Evolutionary conservation across 192 early-diverging fungal species (phyloP), one percentile per base, ranked within the genome.

Genomic region (Linnemannia elongata): DNA sequence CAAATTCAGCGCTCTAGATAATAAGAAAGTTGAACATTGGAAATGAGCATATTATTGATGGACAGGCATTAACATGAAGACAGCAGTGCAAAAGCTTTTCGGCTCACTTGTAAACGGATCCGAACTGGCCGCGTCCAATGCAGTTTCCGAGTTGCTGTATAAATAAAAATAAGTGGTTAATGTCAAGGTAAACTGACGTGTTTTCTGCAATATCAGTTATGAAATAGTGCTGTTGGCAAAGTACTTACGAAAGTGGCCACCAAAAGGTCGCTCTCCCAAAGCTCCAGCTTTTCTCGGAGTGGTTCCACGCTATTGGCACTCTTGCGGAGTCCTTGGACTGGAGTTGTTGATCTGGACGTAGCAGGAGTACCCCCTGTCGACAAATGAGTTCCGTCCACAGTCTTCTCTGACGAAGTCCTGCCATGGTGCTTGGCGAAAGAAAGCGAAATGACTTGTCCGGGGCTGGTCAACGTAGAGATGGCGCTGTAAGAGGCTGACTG

Each of bases 111-210:
- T 97, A 97, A 15, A 98, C 97, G 5, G 96, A 90, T 18, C 96
- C 97, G 88, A 97, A 98, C 77, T 98, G 96, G 15, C 97, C 97
- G 52, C 93, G 92, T 7, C 97, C 97, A 74, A 98, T 98, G 72
- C 95, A 95, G 77, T 95, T 95, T n/a, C 97, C 97, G 12, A 98
- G 89, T 92, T 90, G 57, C 90, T 90, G 75, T 77, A 85, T 71
- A 63, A 36, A 42, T 41, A 47, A 47, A 52, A 8, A 8, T 22
- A 12, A 47, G 45, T 9, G 44, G 44, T 4, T 47, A 24, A 7
- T 74, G 13, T 39, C 39, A 18, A 2, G 39, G 35, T 17, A 17
- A 12, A 0, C 6, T 1, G 30, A 18, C 20, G 38, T 39, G 3
- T 38, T 24, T 35, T 20, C 39, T 39, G 15, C 39, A 1, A 70